Conservation (phyloP, 441 rosid genomes). For the Bocquillonia castaneifolia region DNA sequence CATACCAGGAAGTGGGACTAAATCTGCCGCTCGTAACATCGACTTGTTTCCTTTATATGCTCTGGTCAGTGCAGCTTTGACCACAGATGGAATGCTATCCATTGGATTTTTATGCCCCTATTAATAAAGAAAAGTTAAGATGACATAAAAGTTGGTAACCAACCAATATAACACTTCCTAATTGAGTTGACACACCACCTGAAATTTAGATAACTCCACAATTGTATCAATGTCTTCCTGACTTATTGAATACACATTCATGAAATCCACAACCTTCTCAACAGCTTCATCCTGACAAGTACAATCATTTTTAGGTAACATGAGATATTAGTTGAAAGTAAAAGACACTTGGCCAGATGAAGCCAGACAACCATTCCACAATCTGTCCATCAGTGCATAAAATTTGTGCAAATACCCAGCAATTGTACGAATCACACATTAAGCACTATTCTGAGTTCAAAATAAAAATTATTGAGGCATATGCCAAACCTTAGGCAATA, state of each 20-base stretch:
- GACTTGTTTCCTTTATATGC: conserved; percentile 66
- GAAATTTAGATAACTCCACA: conserved; percentile 72
- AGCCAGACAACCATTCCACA: neutral
- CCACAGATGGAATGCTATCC: conserved; percentile 77
- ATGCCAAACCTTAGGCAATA: conserved; percentile 70
- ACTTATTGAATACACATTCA: conserved; percentile 81
- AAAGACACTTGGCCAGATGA: neutral
- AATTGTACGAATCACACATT: neutral
- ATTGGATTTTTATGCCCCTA: conserved; percentile 82
- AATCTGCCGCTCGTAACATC: conserved; percentile 82
- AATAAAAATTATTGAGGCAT: neutral
- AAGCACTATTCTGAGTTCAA: neutral
- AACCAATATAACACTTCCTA: neutral
- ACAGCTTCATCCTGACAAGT: conserved; percentile 81
- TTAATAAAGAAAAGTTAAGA: conserved; percentile 20
- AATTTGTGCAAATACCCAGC: neutral
- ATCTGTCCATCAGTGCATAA: neutral
- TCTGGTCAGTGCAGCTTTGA: conserved; percentile 85
- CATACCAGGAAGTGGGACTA: conserved; percentile 72
- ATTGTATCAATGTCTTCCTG: conserved; percentile 86
- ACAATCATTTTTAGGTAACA: neutral
- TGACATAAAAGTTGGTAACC: neutral
- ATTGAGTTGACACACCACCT: conserved; percentile 36
- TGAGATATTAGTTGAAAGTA: neutral
- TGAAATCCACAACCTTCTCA: conserved; percentile 77